These are phyloP conservation scores for Rubroshorea leprosula DNA, from an alignment of 345 rosid species.

Conservation along the genomic window DNA sequence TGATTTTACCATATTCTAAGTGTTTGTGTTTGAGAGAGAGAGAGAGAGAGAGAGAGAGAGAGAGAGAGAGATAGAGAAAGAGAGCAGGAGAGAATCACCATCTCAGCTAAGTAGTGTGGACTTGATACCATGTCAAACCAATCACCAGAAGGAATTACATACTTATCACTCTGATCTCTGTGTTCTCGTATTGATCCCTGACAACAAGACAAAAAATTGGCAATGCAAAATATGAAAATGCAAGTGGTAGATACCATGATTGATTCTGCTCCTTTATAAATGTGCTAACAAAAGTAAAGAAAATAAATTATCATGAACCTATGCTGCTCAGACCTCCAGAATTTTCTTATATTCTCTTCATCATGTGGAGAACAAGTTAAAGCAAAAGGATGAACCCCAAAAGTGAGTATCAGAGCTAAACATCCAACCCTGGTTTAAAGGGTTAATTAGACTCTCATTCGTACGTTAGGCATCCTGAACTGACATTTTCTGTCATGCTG, in stretches of 20 bases:
- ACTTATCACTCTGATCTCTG: slow-evolving; percentile 3
- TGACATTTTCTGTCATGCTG: background rate
- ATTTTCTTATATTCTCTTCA: background rate
- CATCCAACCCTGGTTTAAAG: background rate
- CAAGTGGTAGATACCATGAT: background rate
- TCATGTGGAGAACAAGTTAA: background rate
- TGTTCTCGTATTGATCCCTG: slow-evolving; percentile 15
- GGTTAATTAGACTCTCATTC: too few relatives aligned
- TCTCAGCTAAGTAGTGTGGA: slow-evolving; percentile 22
- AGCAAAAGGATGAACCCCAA: background rate
- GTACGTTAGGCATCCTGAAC: too few relatives aligned
- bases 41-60: too few relatives aligned
- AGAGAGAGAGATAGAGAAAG: too few relatives aligned
- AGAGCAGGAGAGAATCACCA: slow-evolving; percentile 9
- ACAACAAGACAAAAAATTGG: background rate
- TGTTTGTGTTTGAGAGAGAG: background rate
- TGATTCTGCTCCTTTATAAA: background rate
- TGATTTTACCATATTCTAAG: background rate
- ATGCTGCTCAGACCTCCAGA: background rate
- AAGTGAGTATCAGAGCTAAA: background rate
- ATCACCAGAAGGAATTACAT: slow-evolving; percentile 14
- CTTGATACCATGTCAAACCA: slow-evolving; percentile 19
- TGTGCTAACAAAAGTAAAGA: background rate
- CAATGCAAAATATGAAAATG: background rate
- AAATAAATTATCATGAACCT: background rate